These are phyloP conservation scores for Piper betle DNA, from an alignment of 164 flowering plant species.

Conservation along the genomic window DNA sequence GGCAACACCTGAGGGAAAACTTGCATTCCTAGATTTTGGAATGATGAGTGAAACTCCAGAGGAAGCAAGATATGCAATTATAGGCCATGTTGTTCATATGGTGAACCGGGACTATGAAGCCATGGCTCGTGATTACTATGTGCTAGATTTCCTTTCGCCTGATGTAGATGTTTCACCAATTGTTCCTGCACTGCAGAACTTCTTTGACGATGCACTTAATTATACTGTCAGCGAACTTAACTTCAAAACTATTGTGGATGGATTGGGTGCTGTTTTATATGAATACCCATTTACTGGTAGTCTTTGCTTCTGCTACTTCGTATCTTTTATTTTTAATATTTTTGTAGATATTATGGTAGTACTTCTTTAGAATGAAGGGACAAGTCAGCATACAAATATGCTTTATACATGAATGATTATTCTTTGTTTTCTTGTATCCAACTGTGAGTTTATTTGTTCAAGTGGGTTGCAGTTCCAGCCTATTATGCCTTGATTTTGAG, in stretches of 20 bases:
- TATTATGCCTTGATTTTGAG: constrained; percentile 95
- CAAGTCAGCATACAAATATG: not conserved
- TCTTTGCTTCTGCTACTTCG: not conserved
- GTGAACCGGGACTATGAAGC: constrained; percentile 98
- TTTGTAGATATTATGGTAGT: not conserved
- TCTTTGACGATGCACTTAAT: constrained; percentile 91
- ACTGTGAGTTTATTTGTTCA: constrained; percentile 9
- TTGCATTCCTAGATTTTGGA: constrained; percentile 96
- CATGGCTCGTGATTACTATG: constrained; percentile 96
- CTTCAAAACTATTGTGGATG: constrained; percentile 91
- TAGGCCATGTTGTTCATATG: constrained; percentile 98
- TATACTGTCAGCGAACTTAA: constrained; percentile 89
- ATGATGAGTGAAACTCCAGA: constrained; percentile 99
- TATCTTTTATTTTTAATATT: too few relatives aligned
- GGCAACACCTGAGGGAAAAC: constrained; percentile 94
- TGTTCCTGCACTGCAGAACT: constrained; percentile 80
- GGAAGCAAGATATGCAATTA: constrained; percentile 87
- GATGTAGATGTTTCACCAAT: constrained; percentile 93
- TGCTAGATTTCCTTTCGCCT: constrained; percentile 75
- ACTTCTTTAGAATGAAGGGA: not conserved
- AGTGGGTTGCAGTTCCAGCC: constrained; percentile 72
- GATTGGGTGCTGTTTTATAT: constrained; percentile 81
- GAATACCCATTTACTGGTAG: constrained; percentile 93
- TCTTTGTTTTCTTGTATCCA: constrained; percentile 2
- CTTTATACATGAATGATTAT: not conserved